Evolutionary conservation across 768 basidiomycete species (phyloP), one percentile per base, ranked within the genome.

Genomic region (Trametes cinnabarina): DNA sequence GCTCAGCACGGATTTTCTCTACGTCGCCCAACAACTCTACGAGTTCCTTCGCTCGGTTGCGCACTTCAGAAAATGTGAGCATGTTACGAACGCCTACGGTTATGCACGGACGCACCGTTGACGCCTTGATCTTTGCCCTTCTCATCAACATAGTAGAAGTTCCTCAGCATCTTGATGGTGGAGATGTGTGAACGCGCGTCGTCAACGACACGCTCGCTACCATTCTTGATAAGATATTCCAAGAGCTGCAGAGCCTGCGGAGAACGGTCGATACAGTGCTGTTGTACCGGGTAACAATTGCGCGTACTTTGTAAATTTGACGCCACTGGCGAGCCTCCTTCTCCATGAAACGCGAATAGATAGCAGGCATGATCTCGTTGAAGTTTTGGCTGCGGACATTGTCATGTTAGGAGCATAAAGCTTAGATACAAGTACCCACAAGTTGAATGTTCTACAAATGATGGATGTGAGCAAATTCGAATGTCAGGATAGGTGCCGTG

Each of bases 271-370:
- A 25, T 17, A 25, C 14, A n/a, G 1, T n/a, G n/a, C 4, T 11
- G 3, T 12, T 3, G 10, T 44, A 11, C 3, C 9, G 15, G 23
- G 4, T 23, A 12, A 39, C 12, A 2, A 15, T 42, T 26, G 54
- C 32, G 42, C 76, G 19, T 39, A 86, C 93, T 81, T 99, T 99
- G 82, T 99, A 99, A 57, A 99, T 98, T 72, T 99, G 94, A 34
- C 97, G 81, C 97, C 97, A 99, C 70, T 99, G 92, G 20, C 90
- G 79, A 0, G 97, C 97, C 73, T 99, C 97, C 75, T 98, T 98
- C 73, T 98, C 92, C 87, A 95, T 96, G 72, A 96, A 97, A 25
- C 93, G 84, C 9, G 86, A 81, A 72, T 97, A 98, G 65, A 98
- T 97, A 68, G 85, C 86, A 3, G 97, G 96, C 94, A 99, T 98